phyloP scores from a whole-genome alignment of 345 rosid species.

The Citrus reticulata region DNA sequence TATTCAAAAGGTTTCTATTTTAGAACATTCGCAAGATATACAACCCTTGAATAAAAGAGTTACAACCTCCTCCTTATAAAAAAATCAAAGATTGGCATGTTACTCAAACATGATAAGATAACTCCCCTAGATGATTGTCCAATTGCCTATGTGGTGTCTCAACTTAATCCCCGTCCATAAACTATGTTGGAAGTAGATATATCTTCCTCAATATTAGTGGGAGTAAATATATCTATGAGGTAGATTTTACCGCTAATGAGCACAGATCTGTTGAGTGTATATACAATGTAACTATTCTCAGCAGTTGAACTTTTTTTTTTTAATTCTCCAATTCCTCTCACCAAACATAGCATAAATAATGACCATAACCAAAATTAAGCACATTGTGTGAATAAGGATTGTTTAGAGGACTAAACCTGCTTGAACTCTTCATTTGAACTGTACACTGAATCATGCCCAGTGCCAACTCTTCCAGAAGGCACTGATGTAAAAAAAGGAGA shows the following conservation, averaged over 20 bases:
- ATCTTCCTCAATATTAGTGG: background rate
- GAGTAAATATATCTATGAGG: background rate
- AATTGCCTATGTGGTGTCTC: too few species aligned
- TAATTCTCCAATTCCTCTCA: background rate
- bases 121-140: background rate
- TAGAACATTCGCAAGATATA: background rate
- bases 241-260: background rate
- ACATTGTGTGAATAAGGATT: background rate
- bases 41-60: background rate
- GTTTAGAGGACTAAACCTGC: slow-evolving; percentile 47
- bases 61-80: background rate
- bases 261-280: background rate
- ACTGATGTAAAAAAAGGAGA: slow-evolving; percentile 94
- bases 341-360: background rate
- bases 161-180: background rate
- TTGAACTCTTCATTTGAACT: slow-evolving; percentile 82
- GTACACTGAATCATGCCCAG: slow-evolving; percentile 68
- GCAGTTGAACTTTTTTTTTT: background rate
- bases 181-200: background rate
- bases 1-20: too few species aligned
- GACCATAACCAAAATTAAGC: background rate
- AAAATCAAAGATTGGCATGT: background rate
- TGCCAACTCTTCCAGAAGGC: slow-evolving; percentile 96
- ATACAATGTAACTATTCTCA: background rate
- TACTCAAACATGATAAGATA: background rate